Percentiles rank a stretch among this genome's conserved stretches.
phyloP scores from a whole-genome alignment of 352 stramenopile genomes.

The Phytopythium oedochilum region DNA sequence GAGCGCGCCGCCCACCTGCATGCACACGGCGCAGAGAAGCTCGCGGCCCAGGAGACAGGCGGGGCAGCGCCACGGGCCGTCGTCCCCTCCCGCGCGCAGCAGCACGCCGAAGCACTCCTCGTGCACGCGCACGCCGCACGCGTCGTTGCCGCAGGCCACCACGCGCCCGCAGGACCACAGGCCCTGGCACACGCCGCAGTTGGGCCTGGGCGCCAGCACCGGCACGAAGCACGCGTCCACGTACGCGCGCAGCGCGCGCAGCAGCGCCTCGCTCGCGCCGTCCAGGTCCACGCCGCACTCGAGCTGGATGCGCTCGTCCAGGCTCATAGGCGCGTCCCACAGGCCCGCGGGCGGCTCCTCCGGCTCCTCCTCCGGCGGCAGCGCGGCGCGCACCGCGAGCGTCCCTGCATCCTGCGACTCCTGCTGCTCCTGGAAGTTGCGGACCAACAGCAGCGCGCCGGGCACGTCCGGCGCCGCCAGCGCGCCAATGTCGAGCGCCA shows the following conservation, averaged over 20 bases:
- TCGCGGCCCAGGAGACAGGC: conserved; percentile 71
- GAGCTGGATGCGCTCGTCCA: conserved; percentile 22
- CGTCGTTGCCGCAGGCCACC: conserved; percentile 63
- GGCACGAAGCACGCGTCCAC: conserved; percentile 78
- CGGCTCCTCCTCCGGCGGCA: conserved; percentile 15
- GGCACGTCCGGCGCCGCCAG: conserved; percentile 62
- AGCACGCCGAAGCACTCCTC: conserved; percentile 83
- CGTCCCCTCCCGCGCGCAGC: conserved; percentile 30
- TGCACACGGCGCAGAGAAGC: conserved; percentile 70
- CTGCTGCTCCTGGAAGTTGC: conserved; percentile 23
- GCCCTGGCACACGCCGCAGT: conserved; percentile 76
- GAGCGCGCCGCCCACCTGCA: conserved; percentile 70
- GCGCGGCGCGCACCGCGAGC: conserved; percentile 24
- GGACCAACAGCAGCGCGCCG: conserved; percentile 58
- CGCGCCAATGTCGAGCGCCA: conserved; percentile 63
- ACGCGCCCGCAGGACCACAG: conserved; percentile 77
- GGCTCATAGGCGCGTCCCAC: not conserved
- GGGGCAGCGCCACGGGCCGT: conserved; percentile 71
- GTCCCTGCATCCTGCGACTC: too few species aligned
- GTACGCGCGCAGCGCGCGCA: conserved; percentile 62
- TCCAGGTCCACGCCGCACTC: conserved; percentile 67
- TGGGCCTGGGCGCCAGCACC: conserved; percentile 64
- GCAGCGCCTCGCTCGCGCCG: conserved; percentile 35
- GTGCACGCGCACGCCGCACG: conserved; percentile 60
- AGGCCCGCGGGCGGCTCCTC: too few species aligned